Conservation (phyloP, 2,329 filamentous ascomycete genomes). For the Nakataea oryzae region DNA sequence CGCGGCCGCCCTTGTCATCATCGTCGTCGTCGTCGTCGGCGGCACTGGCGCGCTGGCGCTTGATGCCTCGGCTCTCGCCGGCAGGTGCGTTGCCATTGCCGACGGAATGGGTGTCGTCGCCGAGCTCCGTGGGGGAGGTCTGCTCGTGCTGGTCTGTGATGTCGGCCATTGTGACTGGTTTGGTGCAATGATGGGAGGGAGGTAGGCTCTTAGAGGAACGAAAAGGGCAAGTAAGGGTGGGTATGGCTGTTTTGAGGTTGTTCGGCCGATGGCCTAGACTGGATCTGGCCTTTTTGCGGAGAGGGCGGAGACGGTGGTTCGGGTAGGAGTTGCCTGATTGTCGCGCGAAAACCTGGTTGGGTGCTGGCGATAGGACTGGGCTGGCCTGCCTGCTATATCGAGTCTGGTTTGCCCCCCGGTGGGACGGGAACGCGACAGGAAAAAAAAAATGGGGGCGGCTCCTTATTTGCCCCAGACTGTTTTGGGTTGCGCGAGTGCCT, state of each 20-base stretch:
- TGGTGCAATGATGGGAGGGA: neutral
- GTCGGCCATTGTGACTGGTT: conserved; percentile 54
- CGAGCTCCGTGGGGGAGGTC: conserved; percentile 59
- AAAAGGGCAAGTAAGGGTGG: conserved; percentile 39
- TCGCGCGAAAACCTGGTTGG: conserved; percentile 46
- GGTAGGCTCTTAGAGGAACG: conserved; percentile 6
- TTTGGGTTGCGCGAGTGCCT: neutral
- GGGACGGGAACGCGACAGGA: neutral
- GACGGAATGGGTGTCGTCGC: conserved; percentile 57
- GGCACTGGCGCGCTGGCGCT: conserved; percentile 73
- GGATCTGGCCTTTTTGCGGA: conserved; percentile 41
- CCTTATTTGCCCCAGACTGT: neutral
- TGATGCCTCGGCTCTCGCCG: conserved; percentile 70
- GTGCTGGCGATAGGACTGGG: conserved; percentile 32
- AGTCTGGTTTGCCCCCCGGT: conserved; percentile 2
- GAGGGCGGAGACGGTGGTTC: conserved; percentile 32
- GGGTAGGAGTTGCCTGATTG: conserved; percentile 30
- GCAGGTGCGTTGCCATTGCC: conserved; percentile 62
- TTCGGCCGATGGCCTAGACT: conserved; percentile 57
- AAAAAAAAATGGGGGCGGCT: neutral
- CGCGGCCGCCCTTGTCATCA: conserved; percentile 93
- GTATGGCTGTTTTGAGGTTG: conserved; percentile 53
- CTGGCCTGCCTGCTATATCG: conserved; percentile 23
- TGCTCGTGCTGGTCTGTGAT: conserved; percentile 71
- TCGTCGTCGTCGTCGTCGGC: conserved; percentile 95